A percentile compares a stretch with the other conserved stretches of the same genome.
Evolutionary conservation across 768 basidiomycete genomes (phyloP).

Genomic region (Tephrocybe sp.): DNA sequence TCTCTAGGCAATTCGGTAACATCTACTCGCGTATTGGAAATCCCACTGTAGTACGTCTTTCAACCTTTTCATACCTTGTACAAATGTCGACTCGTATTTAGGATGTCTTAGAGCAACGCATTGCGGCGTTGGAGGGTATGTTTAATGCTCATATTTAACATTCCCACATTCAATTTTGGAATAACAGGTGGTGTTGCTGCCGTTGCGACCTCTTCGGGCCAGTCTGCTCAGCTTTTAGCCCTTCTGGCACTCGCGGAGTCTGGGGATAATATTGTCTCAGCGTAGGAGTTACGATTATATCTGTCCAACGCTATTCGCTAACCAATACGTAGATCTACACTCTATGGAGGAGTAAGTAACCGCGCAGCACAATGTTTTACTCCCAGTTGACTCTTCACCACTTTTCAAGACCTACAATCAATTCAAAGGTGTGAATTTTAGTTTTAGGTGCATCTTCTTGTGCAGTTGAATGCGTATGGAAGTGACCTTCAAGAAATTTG

Average conservation of each 20-base stretch:
- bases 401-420: conserved; percentile 3
- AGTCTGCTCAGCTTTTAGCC: conserved; percentile 53
- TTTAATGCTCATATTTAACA: not conserved
- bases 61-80: too few species aligned
- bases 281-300: conserved; percentile 39
- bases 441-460: not conserved
- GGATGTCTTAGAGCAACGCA: conserved; percentile 76
- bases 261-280: conserved; percentile 80
- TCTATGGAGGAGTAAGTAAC: conserved; percentile 4
- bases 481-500: conserved; percentile 69
- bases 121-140: conserved; percentile 70
- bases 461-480: conserved; percentile 39
- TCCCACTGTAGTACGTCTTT: conserved; percentile 50
- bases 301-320: not conserved
- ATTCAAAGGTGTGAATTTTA: not conserved
- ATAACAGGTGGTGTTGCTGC: conserved; percentile 55
- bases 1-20: conserved; percentile 1
- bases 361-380: too few species aligned
- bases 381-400: too few species aligned
- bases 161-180: not conserved
- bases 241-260: conserved; percentile 61
- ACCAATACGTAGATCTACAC: not conserved
- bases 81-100: too few species aligned
- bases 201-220: conserved; percentile 71
- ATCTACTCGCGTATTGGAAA: conserved; percentile 69